phyloP scores from a whole-genome alignment of 2,329 filamentous ascomycete species.

The Ophidiomyces ophidiicola region DNA sequence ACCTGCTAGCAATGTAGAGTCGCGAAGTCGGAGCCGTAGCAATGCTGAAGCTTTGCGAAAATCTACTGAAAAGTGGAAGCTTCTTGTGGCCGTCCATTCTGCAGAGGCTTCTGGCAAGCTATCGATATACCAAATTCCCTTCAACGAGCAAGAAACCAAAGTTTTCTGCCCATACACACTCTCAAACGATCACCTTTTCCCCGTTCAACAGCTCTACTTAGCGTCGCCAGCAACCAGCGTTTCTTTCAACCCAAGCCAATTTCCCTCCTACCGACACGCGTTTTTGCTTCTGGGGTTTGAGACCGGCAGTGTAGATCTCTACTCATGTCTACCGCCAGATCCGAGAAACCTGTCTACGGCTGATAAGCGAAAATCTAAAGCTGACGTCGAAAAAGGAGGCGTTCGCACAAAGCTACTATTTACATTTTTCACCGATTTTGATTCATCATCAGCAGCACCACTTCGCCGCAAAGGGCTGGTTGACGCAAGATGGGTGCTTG shows the following conservation, averaged over 20 bases:
- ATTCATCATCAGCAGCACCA: slow-evolving; percentile 21
- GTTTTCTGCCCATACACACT: slow-evolving; percentile 16
- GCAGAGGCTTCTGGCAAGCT: slow-evolving; percentile 35
- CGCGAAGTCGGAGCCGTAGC: slow-evolving; percentile 21
- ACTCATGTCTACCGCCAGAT: slow-evolving; percentile 40
- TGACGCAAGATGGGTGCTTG: slow-evolving; percentile 36
- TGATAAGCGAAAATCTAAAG: slow-evolving; percentile 22
- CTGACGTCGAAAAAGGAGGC: slow-evolving; percentile 24
- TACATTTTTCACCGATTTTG: slow-evolving; percentile 31
- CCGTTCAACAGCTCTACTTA: slow-evolving; percentile 38
- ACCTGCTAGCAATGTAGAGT: slow-evolving; percentile 22
- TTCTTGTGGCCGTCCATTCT: slow-evolving; percentile 38
- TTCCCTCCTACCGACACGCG: slow-evolving; percentile 42
- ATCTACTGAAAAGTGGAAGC: slow-evolving; percentile 27
- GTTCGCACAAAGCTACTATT: slow-evolving; percentile 34
- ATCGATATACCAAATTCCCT: slow-evolving; percentile 34
- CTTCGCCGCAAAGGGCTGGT: slow-evolving; percentile 33
- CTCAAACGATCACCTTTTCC: slow-evolving; percentile 30
- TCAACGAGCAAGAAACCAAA: slow-evolving; percentile 20
- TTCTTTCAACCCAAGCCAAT: slow-evolving; percentile 42
- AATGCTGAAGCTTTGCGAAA: slow-evolving; percentile 11
- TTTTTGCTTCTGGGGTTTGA: slow-evolving; percentile 44
- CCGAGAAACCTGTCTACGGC: slow-evolving; percentile 18
- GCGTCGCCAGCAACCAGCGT: slow-evolving; percentile 40
- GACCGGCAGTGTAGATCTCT: slow-evolving; percentile 46